Base-by-base conservation (phyloP, 2,329 filamentous ascomycete genomes). In the Pseudogymnoascus verrucosus region DNA sequence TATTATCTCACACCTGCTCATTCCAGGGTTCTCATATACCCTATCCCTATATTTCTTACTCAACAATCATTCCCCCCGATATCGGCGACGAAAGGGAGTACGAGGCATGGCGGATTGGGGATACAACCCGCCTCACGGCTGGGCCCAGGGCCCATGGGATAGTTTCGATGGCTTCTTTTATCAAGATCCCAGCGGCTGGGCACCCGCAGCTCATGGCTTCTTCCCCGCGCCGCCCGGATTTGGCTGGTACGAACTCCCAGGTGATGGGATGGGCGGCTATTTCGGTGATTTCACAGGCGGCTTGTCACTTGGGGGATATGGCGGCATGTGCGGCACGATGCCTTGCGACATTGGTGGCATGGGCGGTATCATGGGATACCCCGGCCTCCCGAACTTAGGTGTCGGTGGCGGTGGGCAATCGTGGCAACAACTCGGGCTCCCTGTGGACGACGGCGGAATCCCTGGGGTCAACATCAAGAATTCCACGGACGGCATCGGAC, bases 401-500 rank as follows among this genome's bases (percentile, higher is more conserved):
- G 23, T 26, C n/a, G 10, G 31, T 3, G 23, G 54, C 11, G 23
- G 51, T 6, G 59, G 59, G 8, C 59, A 40, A 39, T 40, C 34
- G 12, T 61, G 59, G 59, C 59, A 61, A 31, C 59, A 61, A 31
- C 10, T 54, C 59, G 59, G 59, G 1, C 36, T 26, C 34, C 59
- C 34, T 61, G 62, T 37, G 19, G 37, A 60, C 3, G 61, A 68
- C 37, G 42, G 60, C 26, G 63, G 76, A 1, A 79, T 82, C 65
- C 81, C 83, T 0, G 82, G 82, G 0, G 77, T 80, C 28, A 80
- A 84, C 66, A 75, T 87, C 74, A 78, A 77, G 57, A 85, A 87
- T 73, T 78, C 80, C 0, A 82, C 82, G 0, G 82, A 84, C 51
- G 83, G 83, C 21, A 77, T 80, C 1, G 83, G 84, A 42, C 81